Percentiles rank a stretch among this genome's conserved stretches.
Evolutionary conservation across 176 grass and related monocot species (phyloP).

Genomic region (Chloris gayana): DNA sequence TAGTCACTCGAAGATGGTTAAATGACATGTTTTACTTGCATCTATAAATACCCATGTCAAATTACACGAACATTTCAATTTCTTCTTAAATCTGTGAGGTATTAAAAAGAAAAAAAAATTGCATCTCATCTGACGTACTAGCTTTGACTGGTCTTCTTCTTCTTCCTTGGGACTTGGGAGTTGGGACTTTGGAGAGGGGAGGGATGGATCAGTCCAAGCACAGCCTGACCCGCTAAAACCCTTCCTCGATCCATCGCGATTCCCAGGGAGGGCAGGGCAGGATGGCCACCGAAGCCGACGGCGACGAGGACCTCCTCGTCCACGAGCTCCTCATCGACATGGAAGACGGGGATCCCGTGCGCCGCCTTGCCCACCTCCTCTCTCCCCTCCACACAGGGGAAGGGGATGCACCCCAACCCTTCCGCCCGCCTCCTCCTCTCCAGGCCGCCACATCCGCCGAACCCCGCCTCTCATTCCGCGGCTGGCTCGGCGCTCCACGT

Average conservation of each 20-base stretch:
- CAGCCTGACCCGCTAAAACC: not conserved
- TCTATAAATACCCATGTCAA: too few species aligned
- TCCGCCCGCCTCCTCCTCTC: conserved; percentile 30
- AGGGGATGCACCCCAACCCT: conserved; percentile 6
- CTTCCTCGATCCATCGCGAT: not conserved
- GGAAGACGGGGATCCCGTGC: not conserved
- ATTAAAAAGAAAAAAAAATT: not conserved
- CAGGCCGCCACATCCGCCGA: conserved; percentile 45
- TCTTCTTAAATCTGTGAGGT: too few species aligned
- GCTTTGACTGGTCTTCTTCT: not conserved
- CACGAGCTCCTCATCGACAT: conserved; percentile 41
- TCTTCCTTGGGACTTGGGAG: not conserved
- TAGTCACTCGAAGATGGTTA: too few species aligned
- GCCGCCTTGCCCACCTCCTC: conserved; percentile 49
- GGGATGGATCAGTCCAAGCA: not conserved
- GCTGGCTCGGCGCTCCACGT: conserved; percentile 65
- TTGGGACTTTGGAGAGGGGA: not conserved
- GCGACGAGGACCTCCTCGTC: conserved; percentile 36
- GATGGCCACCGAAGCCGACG: conserved; percentile 37
- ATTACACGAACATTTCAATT: too few species aligned
- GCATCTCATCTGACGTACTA: not conserved
- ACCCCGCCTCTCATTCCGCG: conserved; percentile 69
- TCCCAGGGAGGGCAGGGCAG: not conserved
- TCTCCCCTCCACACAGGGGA: conserved; percentile 25
- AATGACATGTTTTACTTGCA: too few species aligned